These are phyloP conservation scores for Eucalyptus lansdowneana DNA, from an alignment of 345 rosid species.

Conservation along the genomic window DNA sequence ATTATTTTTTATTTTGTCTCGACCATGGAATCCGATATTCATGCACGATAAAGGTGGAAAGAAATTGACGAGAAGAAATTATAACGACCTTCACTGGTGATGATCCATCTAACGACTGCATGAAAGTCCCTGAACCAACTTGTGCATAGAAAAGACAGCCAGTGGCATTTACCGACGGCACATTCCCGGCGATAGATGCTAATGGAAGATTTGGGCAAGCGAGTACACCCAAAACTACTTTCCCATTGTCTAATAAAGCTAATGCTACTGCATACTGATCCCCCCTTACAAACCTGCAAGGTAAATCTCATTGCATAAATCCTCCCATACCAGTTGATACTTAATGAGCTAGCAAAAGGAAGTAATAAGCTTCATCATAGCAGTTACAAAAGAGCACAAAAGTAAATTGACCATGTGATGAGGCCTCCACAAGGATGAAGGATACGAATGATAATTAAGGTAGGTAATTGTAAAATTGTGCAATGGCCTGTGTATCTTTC, in stretches of 20 bases:
- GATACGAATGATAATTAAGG: not conserved
- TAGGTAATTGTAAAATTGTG: not conserved
- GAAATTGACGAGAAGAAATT: not conserved
- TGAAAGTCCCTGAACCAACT: constrained; percentile 65
- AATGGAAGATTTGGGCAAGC: constrained; percentile 95
- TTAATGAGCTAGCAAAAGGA: not conserved
- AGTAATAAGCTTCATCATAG: not conserved
- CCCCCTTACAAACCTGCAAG: constrained; percentile 70
- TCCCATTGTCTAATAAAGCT: constrained; percentile 77
- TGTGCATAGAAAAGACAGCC: constrained; percentile 84
- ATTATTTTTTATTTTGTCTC: not conserved
- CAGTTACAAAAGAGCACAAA: not conserved
- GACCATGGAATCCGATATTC: not conserved
- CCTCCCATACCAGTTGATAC: not conserved
- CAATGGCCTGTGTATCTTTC: not conserved
- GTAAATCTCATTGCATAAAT: not conserved
- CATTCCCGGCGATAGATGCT: constrained; percentile 25
- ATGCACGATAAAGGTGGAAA: not conserved
- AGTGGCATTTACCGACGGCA: constrained; percentile 10
- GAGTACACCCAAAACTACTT: constrained; percentile 84
- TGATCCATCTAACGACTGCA: constrained; percentile 65
- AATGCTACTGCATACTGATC: constrained; percentile 91
- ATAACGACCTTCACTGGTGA: constrained; percentile 39
- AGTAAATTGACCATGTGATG: not conserved
- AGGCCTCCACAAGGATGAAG: not conserved